A percentile compares a stretch with the other conserved stretches of the same genome.
Evolutionary conservation across 805 yeast species (phyloP).

Genomic region (Millerozyma miso): DNA sequence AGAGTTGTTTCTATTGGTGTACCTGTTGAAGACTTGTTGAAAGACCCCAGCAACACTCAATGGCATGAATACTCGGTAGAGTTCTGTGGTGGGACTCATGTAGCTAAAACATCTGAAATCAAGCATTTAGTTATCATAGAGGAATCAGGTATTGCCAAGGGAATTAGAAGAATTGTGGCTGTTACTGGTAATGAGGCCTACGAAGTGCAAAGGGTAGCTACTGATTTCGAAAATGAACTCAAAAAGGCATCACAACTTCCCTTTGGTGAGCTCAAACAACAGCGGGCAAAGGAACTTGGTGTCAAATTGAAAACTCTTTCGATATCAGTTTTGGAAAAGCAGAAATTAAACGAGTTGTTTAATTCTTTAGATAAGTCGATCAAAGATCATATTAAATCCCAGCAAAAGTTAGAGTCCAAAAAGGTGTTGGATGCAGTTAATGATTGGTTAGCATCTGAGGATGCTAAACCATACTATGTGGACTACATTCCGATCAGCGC

Average conservation of each 20-base stretch:
- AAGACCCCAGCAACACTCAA: conserved; percentile 62
- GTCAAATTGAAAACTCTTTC: conserved; percentile 78
- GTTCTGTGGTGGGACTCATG: conserved; percentile 99
- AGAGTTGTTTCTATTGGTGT: conserved; percentile 95
- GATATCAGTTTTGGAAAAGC: conserved; percentile 79
- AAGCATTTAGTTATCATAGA: conserved; percentile 86
- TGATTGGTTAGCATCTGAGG: conserved; percentile 54
- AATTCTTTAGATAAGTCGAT: conserved; percentile 76
- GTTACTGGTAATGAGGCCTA: conserved; percentile 90
- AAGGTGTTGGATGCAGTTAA: conserved; percentile 74
- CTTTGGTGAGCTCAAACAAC: conserved; percentile 76
- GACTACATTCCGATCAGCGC: conserved; percentile 66
- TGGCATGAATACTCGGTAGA: conserved; percentile 84
- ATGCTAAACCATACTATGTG: conserved; percentile 58
- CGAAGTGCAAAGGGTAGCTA: conserved; percentile 82
- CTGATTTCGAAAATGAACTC: conserved; percentile 61
- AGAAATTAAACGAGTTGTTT: conserved; percentile 69
- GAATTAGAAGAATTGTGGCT: conserved; percentile 96
- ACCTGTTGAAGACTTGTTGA: conserved; percentile 76
- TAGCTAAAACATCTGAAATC: conserved; percentile 86
- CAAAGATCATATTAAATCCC: conserved; percentile 82
- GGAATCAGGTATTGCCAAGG: conserved; percentile 98
- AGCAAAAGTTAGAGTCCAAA: conserved; percentile 84
- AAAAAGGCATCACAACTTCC: conserved; percentile 58
- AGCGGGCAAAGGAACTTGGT: conserved; percentile 75